Evolutionary conservation across 352 stramenopile genomes (phyloP), one percentile per base, ranked within the genome.

Genomic region (Peronospora tabacina): DNA sequence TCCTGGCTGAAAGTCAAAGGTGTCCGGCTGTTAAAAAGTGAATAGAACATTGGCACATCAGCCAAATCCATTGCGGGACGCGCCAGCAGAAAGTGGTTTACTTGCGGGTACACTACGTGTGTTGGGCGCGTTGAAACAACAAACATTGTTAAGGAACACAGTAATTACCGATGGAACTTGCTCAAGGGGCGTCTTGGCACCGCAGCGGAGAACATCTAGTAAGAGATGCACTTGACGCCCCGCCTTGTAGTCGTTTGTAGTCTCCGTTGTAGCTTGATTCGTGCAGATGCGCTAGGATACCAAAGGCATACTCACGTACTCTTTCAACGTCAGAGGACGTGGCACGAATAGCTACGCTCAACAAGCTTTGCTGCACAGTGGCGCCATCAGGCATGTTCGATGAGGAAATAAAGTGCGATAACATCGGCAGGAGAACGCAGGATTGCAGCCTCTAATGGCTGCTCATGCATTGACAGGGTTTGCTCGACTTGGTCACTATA

Each of bases 41-140:
- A 72, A 57, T 91, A 94, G 51, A 94, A 94, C 82, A 94, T 92
- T 2, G 83, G 83, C 8, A 94, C 83, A 53, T 92, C 82, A 34
- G 58, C 69, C 13, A 90, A 42, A 51, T 94, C 82, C 51, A 94
- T 65, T 13, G 78, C 76, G 0, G 79, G 76, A 10, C 82, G 79
- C n/a, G 81, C 69, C 8, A 94, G 58, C 24, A 94, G 48, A 41
- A 94, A 94, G 37, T 88, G 77, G 55, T 94, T 94, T 29, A 94
- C 43, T 51, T 84, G 75, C 15, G 73, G 67, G 41, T 88, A 92
- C 66, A 92, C 63, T 29, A 74, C 63, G 52, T 92, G 80, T 8
- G 64, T 72, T 4, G 83, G 83, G 0, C 81, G 74, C 4, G 59
- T 67, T 11, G 92, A 48, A 7, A 92, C 80, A 45, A 73, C 64